Percentiles rank a stretch among this genome's conserved stretches.
These are phyloP conservation scores for Escallonia rubra DNA, from an alignment of 129 eudicot genomes.

Conservation along the genomic window DNA sequence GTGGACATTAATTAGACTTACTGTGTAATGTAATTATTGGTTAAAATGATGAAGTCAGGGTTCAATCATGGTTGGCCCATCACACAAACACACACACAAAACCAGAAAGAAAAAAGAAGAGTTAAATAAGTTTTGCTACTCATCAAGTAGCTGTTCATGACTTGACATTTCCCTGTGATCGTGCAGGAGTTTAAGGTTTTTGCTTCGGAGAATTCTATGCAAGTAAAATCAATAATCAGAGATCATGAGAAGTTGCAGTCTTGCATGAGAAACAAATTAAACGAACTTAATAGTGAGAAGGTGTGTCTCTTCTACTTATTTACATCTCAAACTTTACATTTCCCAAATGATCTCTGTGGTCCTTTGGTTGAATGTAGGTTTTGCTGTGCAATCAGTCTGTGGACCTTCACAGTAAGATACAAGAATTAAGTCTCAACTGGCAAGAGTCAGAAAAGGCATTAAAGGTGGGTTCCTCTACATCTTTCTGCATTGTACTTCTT, in stretches of 20 bases:
- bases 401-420: conserved; percentile 44
- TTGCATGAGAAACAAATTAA: conserved; percentile 41
- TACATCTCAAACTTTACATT: background rate
- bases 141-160: background rate
- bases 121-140: too few species aligned
- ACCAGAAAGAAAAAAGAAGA: too few species aligned
- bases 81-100: too few species aligned
- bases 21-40: too few species aligned
- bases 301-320: conserved; percentile 33
- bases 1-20: too few species aligned
- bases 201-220: conserved; percentile 31
- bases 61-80: background rate
- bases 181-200: conserved; percentile 57
- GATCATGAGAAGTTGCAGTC: conserved; percentile 37
- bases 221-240: conserved; percentile 38
- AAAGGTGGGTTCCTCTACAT: conserved; percentile 37
- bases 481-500: conserved; percentile 7
- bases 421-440: conserved; percentile 34
- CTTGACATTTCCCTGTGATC: background rate
- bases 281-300: conserved; percentile 70
- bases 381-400: conserved; percentile 46
- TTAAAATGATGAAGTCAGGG: too few species aligned
- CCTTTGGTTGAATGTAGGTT: conserved; percentile 38
- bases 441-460: conserved; percentile 47
- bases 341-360: conserved; percentile 1